phyloP scores from a whole-genome alignment of 2,329 filamentous ascomycete species.

The Calonectria hongkongensis region DNA sequence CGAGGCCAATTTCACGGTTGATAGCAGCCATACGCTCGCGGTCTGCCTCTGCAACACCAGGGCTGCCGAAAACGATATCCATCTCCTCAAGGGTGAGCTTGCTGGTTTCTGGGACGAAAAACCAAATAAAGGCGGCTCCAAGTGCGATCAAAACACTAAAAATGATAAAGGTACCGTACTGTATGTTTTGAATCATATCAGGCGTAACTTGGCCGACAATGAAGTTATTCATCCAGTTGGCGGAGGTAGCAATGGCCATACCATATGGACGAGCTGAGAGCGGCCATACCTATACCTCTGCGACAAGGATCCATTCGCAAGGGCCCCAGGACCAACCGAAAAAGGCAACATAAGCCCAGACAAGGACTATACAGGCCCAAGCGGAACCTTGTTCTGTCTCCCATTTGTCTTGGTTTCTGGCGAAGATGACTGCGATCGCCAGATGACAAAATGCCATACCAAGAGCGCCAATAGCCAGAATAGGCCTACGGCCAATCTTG shows the following conservation, averaged over 20 bases:
- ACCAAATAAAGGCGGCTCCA: slow-evolving; percentile 77
- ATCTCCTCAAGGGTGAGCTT: slow-evolving; percentile 79
- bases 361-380: slow-evolving; percentile 81
- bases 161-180: slow-evolving; percentile 82
- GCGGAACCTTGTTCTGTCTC: slow-evolving; percentile 74
- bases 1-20: background rate
- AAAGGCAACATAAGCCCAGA: slow-evolving; percentile 84
- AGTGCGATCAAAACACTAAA: slow-evolving; percentile 79
- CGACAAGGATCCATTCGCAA: slow-evolving; percentile 84
- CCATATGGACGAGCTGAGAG: slow-evolving; percentile 82
- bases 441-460: slow-evolving; percentile 83
- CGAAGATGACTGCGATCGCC: slow-evolving; percentile 82
- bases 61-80: slow-evolving; percentile 52
- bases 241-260: slow-evolving; percentile 79
- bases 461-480: slow-evolving; percentile 79
- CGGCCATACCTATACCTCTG: slow-evolving; percentile 84
- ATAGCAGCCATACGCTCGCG: background rate
- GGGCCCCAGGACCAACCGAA: slow-evolving; percentile 86
- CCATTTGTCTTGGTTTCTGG: slow-evolving; percentile 77
- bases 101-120: slow-evolving; percentile 80
- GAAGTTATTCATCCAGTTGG: slow-evolving; percentile 79
- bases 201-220: slow-evolving; percentile 83
- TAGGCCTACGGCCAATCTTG: slow-evolving; percentile 76
- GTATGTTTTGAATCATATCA: slow-evolving; percentile 78
- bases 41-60: background rate